Conservation (phyloP, 306 rosid species). For the Sindora glabra region DNA sequence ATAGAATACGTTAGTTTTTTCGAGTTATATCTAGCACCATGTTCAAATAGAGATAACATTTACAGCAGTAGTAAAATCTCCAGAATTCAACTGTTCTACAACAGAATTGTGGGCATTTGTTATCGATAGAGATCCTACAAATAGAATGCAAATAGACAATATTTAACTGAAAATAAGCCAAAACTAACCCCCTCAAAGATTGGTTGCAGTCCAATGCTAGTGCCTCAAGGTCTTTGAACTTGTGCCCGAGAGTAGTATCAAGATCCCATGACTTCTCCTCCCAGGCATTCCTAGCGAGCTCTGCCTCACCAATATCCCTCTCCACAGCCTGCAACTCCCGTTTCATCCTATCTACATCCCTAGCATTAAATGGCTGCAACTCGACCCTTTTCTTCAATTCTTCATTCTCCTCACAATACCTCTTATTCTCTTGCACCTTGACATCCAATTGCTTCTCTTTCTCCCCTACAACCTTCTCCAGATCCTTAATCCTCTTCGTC, state of each 20-base stretch:
- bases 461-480: constrained; percentile 41
- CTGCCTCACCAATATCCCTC: constrained; percentile 67
- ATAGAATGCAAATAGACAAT: background rate
- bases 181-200: constrained; percentile 48
- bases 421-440: constrained; percentile 40
- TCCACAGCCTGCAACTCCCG: constrained; percentile 86
- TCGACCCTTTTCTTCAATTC: constrained; percentile 65
- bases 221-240: constrained; percentile 63
- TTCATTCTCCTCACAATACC: constrained; percentile 53
- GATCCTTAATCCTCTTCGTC: constrained; percentile 19
- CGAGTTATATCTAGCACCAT: background rate
- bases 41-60: background rate
- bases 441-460: constrained; percentile 61
- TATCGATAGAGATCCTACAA: no score
- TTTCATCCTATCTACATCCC: constrained; percentile 91
- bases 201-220: constrained; percentile 72
- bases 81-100: no score
- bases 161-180: background rate
- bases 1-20: background rate
- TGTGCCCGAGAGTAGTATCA: constrained; percentile 35
- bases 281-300: constrained; percentile 59
- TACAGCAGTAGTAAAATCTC: no score
- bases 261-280: constrained; percentile 82
- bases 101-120: no score
- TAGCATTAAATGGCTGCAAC: constrained; percentile 50